Conservation (phyloP, 2,329 filamentous ascomycete species). For the Hymenoscyphus scutula region DNA sequence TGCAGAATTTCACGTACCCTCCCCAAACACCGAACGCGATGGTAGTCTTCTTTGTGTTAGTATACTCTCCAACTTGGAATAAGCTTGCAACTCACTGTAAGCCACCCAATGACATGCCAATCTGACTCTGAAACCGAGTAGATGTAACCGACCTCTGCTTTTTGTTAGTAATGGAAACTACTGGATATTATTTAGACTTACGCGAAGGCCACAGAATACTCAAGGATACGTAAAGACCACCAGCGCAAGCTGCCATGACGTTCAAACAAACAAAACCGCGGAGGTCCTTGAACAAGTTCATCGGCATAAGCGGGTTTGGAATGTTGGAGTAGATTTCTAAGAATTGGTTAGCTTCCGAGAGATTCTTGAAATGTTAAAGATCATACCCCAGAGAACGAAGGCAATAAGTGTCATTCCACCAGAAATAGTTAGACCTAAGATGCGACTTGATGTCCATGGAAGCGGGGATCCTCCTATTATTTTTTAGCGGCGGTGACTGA, state of each 20-base stretch:
- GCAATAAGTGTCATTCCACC: neutral
- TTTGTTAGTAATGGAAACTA: neutral
- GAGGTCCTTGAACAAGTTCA: neutral
- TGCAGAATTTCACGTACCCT: neutral
- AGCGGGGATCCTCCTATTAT: neutral
- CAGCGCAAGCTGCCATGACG: neutral
- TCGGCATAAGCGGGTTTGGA: neutral
- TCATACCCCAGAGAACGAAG: neutral
- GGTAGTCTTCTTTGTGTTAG: neutral
- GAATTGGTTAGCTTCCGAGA: neutral
- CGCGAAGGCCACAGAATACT: conserved; percentile 1
- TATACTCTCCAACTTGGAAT: neutral
- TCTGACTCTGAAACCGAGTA: neutral
- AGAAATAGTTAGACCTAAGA: neutral
- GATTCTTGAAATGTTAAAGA: neutral
- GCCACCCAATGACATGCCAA: neutral
- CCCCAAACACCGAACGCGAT: neutral
- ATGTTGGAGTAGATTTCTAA: neutral
- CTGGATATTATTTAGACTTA: neutral
- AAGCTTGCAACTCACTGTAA: neutral
- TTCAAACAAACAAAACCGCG: neutral
- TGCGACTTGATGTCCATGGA: conserved; percentile 1
- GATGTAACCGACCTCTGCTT: neutral
- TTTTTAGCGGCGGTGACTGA: neutral
- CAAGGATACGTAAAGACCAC: neutral